Conservation (phyloP, 2,329 filamentous ascomycete genomes). For the Fusarium fracticaudum region DNA sequence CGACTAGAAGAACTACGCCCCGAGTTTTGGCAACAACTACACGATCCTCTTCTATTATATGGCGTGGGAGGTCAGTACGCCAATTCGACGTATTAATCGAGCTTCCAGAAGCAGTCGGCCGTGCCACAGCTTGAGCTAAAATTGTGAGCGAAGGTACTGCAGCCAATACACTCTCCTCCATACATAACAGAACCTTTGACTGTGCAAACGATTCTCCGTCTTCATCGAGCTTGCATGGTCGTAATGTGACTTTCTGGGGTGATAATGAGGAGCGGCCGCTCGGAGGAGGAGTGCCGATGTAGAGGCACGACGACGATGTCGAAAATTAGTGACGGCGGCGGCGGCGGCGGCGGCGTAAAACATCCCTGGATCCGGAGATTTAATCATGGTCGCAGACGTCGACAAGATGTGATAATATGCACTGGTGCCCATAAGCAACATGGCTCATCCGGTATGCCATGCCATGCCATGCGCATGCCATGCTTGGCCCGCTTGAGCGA, state of each 20-base stretch:
- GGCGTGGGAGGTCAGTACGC: not conserved
- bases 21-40: not conserved
- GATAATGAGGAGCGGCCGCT: slow-evolving; percentile 29
- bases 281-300: slow-evolving; percentile 10
- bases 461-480: not conserved
- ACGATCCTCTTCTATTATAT: not conserved
- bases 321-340: slow-evolving; percentile 8
- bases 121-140: slow-evolving; percentile 19
- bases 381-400: slow-evolving; percentile 19
- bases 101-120: slow-evolving; percentile 23
- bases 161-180: not conserved
- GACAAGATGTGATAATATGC: slow-evolving; percentile 21
- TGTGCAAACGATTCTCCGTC: slow-evolving; percentile 24
- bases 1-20: not conserved
- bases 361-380: slow-evolving; percentile 28
- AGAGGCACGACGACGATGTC: slow-evolving; percentile 3
- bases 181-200: slow-evolving; percentile 9
- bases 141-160: slow-evolving; percentile 13
- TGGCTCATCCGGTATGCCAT: slow-evolving; percentile 9
- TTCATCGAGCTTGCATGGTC: slow-evolving; percentile 27
- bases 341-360: not conserved
- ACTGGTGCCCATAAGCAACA: slow-evolving; percentile 1
- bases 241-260: slow-evolving; percentile 10
- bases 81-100: not conserved
- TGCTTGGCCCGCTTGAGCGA: slow-evolving; percentile 1